These are phyloP conservation scores for Trichoderma pleuroti DNA, from an alignment of 2,329 filamentous ascomycete species.

Conservation along the genomic window DNA sequence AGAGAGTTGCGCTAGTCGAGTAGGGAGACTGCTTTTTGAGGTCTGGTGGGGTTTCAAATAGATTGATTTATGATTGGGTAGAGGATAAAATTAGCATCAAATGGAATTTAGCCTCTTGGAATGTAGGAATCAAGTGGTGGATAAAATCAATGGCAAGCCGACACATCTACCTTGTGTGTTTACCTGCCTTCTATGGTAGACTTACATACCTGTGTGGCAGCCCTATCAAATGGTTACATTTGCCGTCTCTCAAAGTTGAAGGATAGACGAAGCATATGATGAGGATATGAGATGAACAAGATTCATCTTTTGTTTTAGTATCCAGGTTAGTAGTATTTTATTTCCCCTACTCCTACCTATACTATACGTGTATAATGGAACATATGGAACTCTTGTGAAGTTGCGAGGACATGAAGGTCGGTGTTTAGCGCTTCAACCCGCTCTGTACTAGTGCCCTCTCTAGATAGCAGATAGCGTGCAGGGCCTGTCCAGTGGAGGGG, in stretches of 20 bases:
- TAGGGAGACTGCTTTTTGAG: neutral
- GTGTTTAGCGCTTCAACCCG: neutral
- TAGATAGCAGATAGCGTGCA: neutral
- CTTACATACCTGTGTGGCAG: neutral
- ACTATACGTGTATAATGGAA: neutral
- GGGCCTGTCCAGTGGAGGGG: neutral
- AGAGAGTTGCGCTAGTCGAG: slow-evolving; percentile 21
- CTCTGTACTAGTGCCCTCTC: neutral
- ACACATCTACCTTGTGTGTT: neutral
- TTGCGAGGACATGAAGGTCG: neutral
- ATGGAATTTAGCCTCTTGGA: neutral
- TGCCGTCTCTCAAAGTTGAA: neutral
- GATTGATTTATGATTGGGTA: neutral
- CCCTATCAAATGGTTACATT: neutral
- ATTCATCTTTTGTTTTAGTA: neutral
- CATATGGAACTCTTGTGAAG: neutral
- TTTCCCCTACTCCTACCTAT: neutral
- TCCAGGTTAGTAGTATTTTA: neutral
- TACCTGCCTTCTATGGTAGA: neutral
- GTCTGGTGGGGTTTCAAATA: neutral
- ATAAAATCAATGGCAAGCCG: neutral
- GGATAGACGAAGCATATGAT: neutral
- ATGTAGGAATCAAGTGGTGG: neutral
- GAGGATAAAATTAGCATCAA: neutral
- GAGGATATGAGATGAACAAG: neutral